Conservation (phyloP, 495 filamentous ascomycete genomes). For the Penicillium coprophilum region DNA sequence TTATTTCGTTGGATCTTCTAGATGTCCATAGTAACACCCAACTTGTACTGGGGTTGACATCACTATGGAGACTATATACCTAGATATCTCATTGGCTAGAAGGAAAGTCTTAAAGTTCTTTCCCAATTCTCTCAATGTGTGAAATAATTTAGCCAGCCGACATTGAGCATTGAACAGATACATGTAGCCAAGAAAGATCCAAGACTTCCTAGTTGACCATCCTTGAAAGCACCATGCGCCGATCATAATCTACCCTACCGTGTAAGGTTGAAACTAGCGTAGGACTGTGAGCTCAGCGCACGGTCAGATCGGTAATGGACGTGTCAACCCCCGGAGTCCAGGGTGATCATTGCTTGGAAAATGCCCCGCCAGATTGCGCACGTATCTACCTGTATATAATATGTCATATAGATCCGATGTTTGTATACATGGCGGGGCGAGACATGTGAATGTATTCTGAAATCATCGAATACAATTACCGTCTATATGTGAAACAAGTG, state of each 20-base stretch:
- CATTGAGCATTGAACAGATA: too few relatives aligned
- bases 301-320: not conserved
- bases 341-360: not conserved
- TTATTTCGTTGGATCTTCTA: too few relatives aligned
- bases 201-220: not conserved
- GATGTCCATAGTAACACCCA: too few relatives aligned
- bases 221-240: not conserved
- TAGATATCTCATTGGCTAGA: too few relatives aligned
- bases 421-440: not conserved
- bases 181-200: not conserved
- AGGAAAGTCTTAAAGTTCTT: too few relatives aligned
- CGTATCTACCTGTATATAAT: not conserved
- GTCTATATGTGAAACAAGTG: not conserved
- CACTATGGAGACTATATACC: too few relatives aligned
- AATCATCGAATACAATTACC: not conserved
- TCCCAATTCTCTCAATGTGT: too few relatives aligned
- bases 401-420: not conserved
- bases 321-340: not conserved
- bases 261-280: not conserved
- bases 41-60: too few relatives aligned
- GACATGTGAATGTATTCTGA: too few relatives aligned
- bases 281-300: not conserved
- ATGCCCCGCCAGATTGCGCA: not conserved
- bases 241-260: not conserved
- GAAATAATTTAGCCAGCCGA: too few relatives aligned